Evolutionary conservation across 2,329 filamentous ascomycete species (phyloP).

Genomic region (Fonsecaea nubica): DNA sequence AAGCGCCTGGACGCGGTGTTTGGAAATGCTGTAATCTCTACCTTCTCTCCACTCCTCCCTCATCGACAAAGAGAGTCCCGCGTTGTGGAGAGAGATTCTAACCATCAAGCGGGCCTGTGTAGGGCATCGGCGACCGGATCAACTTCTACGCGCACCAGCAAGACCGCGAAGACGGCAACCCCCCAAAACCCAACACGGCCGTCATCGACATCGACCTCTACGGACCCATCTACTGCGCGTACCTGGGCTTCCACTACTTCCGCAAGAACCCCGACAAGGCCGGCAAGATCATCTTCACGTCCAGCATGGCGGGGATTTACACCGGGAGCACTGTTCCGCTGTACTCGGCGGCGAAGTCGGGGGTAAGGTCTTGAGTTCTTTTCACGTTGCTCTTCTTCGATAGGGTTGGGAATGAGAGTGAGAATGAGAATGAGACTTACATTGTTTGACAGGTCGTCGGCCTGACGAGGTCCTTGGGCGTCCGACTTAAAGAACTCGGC

Average conservation of each 20-base stretch:
- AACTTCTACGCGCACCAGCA: slow-evolving; percentile 9
- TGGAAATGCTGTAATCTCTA: slow-evolving; percentile 2
- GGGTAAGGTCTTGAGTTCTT: neutral
- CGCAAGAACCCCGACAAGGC: slow-evolving; percentile 9
- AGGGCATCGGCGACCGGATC: slow-evolving; percentile 9
- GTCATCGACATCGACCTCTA: slow-evolving; percentile 10
- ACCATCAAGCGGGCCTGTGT: neutral
- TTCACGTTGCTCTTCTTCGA: neutral
- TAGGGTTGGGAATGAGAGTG: no score
- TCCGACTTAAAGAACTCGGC: slow-evolving; percentile 3
- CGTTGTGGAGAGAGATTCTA: neutral
- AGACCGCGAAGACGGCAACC: slow-evolving; percentile 7
- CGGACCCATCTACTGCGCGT: slow-evolving; percentile 7
- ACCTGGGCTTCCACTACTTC: slow-evolving; percentile 8
- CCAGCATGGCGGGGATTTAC: slow-evolving; percentile 9
- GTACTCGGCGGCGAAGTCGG: slow-evolving; percentile 8
- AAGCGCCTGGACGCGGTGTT: slow-evolving; percentile 5
- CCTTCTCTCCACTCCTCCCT: neutral
- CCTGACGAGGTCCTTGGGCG: slow-evolving; percentile 1
- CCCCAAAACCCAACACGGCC: neutral
- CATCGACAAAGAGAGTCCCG: no score
- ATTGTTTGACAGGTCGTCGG: neutral
- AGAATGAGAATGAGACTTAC: neutral
- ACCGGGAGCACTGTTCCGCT: neutral
- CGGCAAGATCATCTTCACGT: slow-evolving; percentile 12